Conservation (phyloP, 2,329 filamentous ascomycete species). For the Penicillium expansum region DNA sequence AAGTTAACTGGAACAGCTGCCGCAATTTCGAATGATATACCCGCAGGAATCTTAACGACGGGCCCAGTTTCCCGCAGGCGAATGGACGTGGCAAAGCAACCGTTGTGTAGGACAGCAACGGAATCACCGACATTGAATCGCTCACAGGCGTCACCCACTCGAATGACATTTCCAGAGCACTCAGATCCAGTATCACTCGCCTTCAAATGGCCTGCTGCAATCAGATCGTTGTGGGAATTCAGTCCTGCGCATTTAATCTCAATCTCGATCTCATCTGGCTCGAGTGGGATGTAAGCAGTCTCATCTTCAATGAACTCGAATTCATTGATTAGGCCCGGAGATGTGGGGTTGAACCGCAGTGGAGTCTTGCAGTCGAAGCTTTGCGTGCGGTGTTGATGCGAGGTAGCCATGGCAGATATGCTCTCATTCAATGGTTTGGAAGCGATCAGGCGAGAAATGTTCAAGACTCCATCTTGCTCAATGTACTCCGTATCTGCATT, state of each 20-base stretch:
- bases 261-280: conserved; percentile 6
- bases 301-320: neutral
- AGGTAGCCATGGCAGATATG: neutral
- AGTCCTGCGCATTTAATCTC: conserved; percentile 17
- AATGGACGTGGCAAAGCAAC: neutral
- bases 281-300: neutral
- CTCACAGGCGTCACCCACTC: conserved; percentile 3
- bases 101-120: neutral
- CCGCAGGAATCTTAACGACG: conserved; percentile 1
- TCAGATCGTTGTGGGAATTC: conserved; percentile 32
- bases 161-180: conserved; percentile 7
- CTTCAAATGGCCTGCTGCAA: conserved; percentile 24
- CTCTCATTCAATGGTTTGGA: neutral
- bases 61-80: neutral
- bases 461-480: neutral
- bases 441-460: neutral
- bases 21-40: conserved; percentile 5
- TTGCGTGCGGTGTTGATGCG: neutral
- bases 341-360: neutral
- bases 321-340: neutral
- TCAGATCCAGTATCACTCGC: neutral
- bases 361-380: neutral
- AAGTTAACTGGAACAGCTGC: conserved; percentile 12
- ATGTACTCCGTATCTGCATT: neutral
- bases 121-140: conserved; percentile 12